Conservation (phyloP, 176 grass and related monocot genomes). For the Rhynchospora tenuis region DNA sequence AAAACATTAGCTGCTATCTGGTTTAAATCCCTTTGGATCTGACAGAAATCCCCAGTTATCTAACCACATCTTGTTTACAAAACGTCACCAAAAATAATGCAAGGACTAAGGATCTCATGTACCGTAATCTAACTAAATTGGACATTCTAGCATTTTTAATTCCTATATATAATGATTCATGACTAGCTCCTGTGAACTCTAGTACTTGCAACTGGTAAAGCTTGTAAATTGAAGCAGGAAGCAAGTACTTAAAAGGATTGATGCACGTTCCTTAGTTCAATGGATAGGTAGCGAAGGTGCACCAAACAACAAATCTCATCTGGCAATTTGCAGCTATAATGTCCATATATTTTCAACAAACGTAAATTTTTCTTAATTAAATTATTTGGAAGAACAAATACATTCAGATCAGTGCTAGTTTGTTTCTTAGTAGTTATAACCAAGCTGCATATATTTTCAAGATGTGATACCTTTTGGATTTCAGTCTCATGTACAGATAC, state of each 20-base stretch:
- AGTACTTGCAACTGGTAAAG: conserved; percentile 18
- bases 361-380: conserved; percentile 31
- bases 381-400: neutral
- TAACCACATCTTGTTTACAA: too few relatives aligned
- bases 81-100: too few relatives aligned
- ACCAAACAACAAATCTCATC: neutral
- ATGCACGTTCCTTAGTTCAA: conserved; percentile 15
- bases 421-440: neutral
- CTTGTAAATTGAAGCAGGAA: neutral
- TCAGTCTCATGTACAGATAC: conserved; percentile 2
- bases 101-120: too few relatives aligned
- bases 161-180: neutral
- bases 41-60: too few relatives aligned
- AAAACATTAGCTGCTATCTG: too few relatives aligned
- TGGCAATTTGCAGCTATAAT: neutral
- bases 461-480: conserved; percentile 22
- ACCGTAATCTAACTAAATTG: too few relatives aligned
- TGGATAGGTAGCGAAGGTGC: conserved; percentile 29
- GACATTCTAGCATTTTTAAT: too few relatives aligned
- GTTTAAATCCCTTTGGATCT: too few relatives aligned
- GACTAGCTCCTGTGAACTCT: neutral
- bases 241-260: neutral
- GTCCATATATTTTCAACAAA: conserved; percentile 5
- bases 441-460: conserved; percentile 26
- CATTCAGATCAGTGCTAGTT: neutral